Conservation (phyloP, 768 basidiomycete species). For the Phanerochaete carnosa region DNA sequence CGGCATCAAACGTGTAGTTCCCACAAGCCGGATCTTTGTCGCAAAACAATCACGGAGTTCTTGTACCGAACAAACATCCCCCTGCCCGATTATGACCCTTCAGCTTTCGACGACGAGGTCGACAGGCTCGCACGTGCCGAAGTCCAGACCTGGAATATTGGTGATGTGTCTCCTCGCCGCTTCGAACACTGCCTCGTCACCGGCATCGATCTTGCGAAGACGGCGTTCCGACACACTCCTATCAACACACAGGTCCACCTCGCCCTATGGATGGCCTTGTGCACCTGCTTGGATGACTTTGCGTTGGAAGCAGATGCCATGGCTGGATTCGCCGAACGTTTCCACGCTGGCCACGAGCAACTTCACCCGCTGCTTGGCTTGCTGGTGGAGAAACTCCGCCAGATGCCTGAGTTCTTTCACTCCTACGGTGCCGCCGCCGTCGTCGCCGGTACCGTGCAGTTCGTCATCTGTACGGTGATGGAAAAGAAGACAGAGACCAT, state of each 20-base stretch:
- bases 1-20: too few relatives aligned
- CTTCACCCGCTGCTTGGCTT: constrained; percentile 10
- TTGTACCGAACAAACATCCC: too few relatives aligned
- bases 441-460: constrained; percentile 30
- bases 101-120: too few relatives aligned
- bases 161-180: too few relatives aligned
- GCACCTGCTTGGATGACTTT: constrained; percentile 4
- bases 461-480: constrained; percentile 29
- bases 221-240: not conserved
- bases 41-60: too few relatives aligned
- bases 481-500: constrained; percentile 28
- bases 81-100: too few relatives aligned
- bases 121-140: too few relatives aligned
- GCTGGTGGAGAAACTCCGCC: constrained; percentile 30
- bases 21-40: too few relatives aligned
- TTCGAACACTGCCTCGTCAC: not conserved
- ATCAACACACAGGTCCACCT: constrained; percentile 2
- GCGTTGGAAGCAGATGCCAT: not conserved
- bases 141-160: too few relatives aligned
- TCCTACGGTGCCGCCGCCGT: constrained; percentile 33
- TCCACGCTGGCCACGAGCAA: not conserved
- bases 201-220: not conserved
- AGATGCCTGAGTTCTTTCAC: constrained; percentile 24
- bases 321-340: not conserved
- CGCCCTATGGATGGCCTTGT: not conserved